These are phyloP conservation scores for Kodamaea derodonti DNA, from an alignment of 1,139 yeast species.

Conservation along the genomic window DNA sequence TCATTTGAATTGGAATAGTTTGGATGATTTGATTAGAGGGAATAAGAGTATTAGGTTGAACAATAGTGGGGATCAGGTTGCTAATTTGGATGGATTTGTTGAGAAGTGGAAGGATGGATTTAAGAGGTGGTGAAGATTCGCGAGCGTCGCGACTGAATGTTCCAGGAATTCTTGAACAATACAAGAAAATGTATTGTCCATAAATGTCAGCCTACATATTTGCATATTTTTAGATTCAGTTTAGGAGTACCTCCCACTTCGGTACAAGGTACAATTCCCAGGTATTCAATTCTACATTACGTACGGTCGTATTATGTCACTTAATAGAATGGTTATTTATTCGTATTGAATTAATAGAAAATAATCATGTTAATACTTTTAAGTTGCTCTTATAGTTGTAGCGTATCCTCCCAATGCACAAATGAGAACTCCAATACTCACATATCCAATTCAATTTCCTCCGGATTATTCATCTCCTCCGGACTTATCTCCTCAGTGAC, in stretches of 20 bases:
- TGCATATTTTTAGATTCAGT: too few species aligned
- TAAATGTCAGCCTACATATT: too few species aligned
- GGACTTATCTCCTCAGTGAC: constrained; percentile 7
- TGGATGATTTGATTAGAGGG: constrained; percentile 27
- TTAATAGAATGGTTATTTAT: background rate
- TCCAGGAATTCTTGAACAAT: background rate
- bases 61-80: constrained; percentile 29
- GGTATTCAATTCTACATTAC: too few species aligned
- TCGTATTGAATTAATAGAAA: background rate
- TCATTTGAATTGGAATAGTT: constrained; percentile 43
- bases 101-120: constrained; percentile 37
- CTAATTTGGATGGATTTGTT: constrained; percentile 35
- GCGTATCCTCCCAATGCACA: too few species aligned
- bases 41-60: constrained; percentile 40
- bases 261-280: too few species aligned
- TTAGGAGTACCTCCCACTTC: too few species aligned
- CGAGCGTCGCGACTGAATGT: too few species aligned
- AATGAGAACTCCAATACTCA: too few species aligned
- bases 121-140: constrained; percentile 8
- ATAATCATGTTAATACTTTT: background rate
- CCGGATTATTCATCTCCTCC: constrained; percentile 45
- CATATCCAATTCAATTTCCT: constrained; percentile 64
- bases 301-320: too few species aligned
- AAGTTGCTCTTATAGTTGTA: background rate
- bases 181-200: background rate